These are phyloP conservation scores for Ammopiptanthus mongolicus DNA, from an alignment of 306 rosid genomes.

Conservation along the genomic window DNA sequence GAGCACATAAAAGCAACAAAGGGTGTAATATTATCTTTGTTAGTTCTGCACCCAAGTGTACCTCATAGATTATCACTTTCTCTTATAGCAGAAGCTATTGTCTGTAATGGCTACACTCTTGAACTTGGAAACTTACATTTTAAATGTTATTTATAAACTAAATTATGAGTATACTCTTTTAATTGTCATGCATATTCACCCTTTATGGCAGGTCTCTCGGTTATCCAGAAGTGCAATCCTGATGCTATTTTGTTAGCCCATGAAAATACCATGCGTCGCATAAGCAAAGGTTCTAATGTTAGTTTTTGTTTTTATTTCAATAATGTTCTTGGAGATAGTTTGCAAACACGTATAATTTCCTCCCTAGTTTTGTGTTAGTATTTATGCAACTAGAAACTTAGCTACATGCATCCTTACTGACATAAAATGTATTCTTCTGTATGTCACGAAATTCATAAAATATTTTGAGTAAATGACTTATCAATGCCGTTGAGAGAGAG, in stretches of 20 bases:
- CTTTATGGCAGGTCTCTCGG: conserved; percentile 66
- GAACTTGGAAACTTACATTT: background rate
- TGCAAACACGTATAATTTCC: background rate
- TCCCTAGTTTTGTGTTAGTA: conserved; percentile 1
- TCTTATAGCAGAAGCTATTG: background rate
- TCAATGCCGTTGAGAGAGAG: background rate
- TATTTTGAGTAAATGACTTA: background rate
- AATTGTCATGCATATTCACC: background rate
- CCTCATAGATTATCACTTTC: background rate
- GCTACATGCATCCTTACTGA: background rate
- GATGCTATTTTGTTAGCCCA: conserved; percentile 70
- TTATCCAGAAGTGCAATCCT: conserved; percentile 77
- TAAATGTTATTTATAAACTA: background rate
- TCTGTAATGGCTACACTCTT: conserved; percentile 2
- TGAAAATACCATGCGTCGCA: conserved; percentile 67
- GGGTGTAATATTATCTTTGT: background rate
- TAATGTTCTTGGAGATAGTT: background rate
- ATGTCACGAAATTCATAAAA: background rate
- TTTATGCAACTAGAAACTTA: background rate
- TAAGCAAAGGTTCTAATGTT: conserved; percentile 56
- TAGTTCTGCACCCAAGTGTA: conserved; percentile 13
- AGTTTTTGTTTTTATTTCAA: conserved; percentile 13
- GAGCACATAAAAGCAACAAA: background rate
- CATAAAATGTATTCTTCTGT: background rate
- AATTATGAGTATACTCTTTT: background rate